These are phyloP conservation scores for Apiosordaria backusii DNA, from an alignment of 495 filamentous ascomycete species.

Conservation along the genomic window DNA sequence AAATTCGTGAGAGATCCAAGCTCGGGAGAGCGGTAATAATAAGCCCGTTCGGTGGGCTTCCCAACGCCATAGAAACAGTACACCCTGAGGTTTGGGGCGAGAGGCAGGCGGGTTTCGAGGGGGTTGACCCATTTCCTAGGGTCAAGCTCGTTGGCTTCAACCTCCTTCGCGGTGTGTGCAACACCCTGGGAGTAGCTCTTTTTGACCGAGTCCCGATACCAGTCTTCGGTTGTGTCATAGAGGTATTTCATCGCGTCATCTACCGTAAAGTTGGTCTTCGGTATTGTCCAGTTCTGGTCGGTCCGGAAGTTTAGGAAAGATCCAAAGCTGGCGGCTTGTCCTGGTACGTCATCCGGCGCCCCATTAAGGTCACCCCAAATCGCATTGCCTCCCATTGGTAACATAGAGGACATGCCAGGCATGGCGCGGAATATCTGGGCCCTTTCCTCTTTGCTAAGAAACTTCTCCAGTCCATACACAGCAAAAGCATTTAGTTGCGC, in stretches of 20 bases:
- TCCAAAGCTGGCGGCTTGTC: slow-evolving; percentile 68
- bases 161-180: slow-evolving; percentile 73
- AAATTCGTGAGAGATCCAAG: slow-evolving; percentile 59
- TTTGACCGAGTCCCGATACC: slow-evolving; percentile 73
- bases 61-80: slow-evolving; percentile 97
- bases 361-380: slow-evolving; percentile 90
- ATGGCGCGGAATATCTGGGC: slow-evolving; percentile 94
- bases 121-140: slow-evolving; percentile 92
- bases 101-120: slow-evolving; percentile 81
- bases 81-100: slow-evolving; percentile 88
- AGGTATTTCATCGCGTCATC: slow-evolving; percentile 74
- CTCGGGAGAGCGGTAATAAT: slow-evolving; percentile 79
- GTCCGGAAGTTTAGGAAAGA: slow-evolving; percentile 83
- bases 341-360: slow-evolving; percentile 83
- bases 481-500: slow-evolving; percentile 97
- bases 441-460: slow-evolving; percentile 82
- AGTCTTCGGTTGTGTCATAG: slow-evolving; percentile 69
- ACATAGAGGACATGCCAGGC: slow-evolving; percentile 94
- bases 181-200: slow-evolving; percentile 83
- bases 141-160: slow-evolving; percentile 80
- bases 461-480: slow-evolving; percentile 95
- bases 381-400: slow-evolving; percentile 90
- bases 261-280: slow-evolving; percentile 71
- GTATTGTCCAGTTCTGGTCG: slow-evolving; percentile 51
- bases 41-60: slow-evolving; percentile 86